Evolutionary conservation across 208 protist genomes (phyloP).

Genomic region (Angomonas deanei): DNA sequence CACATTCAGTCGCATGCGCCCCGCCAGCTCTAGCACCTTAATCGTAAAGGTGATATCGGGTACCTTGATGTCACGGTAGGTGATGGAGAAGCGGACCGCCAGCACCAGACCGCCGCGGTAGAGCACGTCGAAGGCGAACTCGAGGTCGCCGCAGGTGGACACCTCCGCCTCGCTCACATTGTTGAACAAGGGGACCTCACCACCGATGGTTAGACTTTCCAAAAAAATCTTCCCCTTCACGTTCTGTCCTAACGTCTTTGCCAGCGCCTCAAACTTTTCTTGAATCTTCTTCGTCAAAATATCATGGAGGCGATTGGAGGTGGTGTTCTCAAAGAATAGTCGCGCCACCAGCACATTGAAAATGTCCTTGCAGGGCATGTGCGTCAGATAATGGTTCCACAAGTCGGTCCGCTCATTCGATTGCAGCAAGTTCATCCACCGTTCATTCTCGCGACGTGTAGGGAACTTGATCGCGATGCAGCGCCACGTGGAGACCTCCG

Average conservation of each 20-base stretch:
- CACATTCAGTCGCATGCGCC: constrained; percentile 63
- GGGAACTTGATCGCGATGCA: constrained; percentile 73
- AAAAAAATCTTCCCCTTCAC: constrained; percentile 66
- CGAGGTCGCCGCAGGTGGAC: constrained; percentile 48
- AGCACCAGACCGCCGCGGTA: constrained; percentile 76
- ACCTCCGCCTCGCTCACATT: constrained; percentile 52
- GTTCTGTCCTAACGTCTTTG: constrained; percentile 46
- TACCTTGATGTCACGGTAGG: constrained; percentile 54
- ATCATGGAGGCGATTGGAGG: constrained; percentile 51
- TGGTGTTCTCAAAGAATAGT: constrained; percentile 82
- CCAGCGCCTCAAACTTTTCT: constrained; percentile 60
- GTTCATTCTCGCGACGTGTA: constrained; percentile 68
- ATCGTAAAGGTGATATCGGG: constrained; percentile 75
- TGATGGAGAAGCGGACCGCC: constrained; percentile 59
- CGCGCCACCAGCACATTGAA: constrained; percentile 76
- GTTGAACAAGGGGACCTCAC: constrained; percentile 71
- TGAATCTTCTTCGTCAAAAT: constrained; percentile 51
- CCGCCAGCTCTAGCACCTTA: constrained; percentile 66
- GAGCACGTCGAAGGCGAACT: constrained; percentile 81
- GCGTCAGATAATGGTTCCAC: constrained; percentile 63
- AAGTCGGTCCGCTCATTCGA: constrained; percentile 47
- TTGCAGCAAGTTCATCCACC: constrained; percentile 78
- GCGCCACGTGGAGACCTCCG: constrained; percentile 25
- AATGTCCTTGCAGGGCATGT: constrained; percentile 55
- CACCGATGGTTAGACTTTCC: constrained; percentile 56